Percentiles rank a stretch among this genome's conserved stretches.
Evolutionary conservation across 768 basidiomycete genomes (phyloP).

Genomic region (Rhodotorula taiwanensis): DNA sequence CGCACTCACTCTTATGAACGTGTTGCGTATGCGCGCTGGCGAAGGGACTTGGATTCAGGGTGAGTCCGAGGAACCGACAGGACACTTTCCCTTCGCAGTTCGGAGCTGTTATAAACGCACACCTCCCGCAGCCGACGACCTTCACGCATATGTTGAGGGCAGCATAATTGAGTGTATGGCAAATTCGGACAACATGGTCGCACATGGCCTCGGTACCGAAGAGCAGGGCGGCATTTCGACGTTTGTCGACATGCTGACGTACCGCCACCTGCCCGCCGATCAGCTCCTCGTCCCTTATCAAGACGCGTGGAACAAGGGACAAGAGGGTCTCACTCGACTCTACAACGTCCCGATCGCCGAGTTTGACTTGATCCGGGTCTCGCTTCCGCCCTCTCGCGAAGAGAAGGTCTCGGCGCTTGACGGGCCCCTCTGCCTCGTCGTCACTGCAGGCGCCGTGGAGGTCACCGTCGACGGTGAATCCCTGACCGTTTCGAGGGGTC

Average conservation of each 20-base stretch:
- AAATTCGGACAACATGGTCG: conserved; percentile 30
- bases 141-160: conserved; percentile 38
- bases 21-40: conserved; percentile 30
- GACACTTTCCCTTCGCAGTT: no score
- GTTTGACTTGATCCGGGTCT: conserved; percentile 29
- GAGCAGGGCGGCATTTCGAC: conserved; percentile 34
- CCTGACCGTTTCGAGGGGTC: conserved; percentile 20
- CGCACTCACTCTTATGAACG: conserved; percentile 32
- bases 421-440: conserved; percentile 32
- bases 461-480: conserved; percentile 15
- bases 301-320: conserved; percentile 18
- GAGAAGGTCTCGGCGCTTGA: conserved; percentile 20
- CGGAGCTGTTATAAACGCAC: no score
- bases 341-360: conserved; percentile 38
- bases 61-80: no score
- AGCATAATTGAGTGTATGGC: conserved; percentile 39
- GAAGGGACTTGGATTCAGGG: conserved; percentile 38
- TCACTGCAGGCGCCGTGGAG: conserved; percentile 25
- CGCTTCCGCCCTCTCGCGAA: background rate
- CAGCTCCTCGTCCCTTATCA: conserved; percentile 27
- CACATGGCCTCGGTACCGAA: conserved; percentile 33
- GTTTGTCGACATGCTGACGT: conserved; percentile 38
- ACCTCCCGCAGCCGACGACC: conserved; percentile 21
- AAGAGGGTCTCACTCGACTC: conserved; percentile 20
- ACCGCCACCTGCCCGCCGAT: conserved; percentile 36